Conservation (phyloP, 2,329 filamentous ascomycete species). For the Colletotrichum simmondsii region DNA sequence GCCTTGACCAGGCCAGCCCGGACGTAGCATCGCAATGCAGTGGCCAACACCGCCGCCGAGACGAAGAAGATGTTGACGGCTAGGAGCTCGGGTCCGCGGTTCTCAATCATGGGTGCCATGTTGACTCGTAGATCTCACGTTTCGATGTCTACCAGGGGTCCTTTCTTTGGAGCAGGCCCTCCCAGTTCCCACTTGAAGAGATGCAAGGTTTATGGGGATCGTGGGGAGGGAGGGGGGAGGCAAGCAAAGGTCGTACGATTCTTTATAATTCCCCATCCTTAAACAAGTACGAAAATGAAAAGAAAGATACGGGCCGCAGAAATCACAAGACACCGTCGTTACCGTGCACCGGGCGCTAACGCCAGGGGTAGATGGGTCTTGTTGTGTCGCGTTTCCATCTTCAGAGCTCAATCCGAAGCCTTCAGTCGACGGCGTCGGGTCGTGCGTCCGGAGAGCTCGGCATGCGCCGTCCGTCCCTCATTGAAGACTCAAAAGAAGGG, state of each 20-base stretch:
- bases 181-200: slow-evolving; percentile 13
- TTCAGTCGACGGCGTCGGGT: not conserved
- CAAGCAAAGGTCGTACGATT: not conserved
- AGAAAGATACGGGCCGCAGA: not conserved
- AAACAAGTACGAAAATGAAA: not conserved
- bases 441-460: not conserved
- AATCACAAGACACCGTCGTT: not conserved
- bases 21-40: slow-evolving; percentile 46
- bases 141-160: slow-evolving; percentile 1
- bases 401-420: not conserved
- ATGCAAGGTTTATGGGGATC: not conserved
- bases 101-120: slow-evolving; percentile 34
- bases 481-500: not conserved
- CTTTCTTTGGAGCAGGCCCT: slow-evolving; percentile 9
- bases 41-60: slow-evolving; percentile 41
- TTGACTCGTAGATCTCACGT: not conserved
- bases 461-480: not conserved
- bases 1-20: slow-evolving; percentile 47
- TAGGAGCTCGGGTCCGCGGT: slow-evolving; percentile 47
- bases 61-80: slow-evolving; percentile 45
- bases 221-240: not conserved
- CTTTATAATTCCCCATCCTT: not conserved
- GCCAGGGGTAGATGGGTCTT: not conserved
- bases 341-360: not conserved
- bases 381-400: not conserved